Evolutionary conservation across 805 yeast species (phyloP), one percentile per base, ranked within the genome.

Genomic region (Barnettozyma californica): DNA sequence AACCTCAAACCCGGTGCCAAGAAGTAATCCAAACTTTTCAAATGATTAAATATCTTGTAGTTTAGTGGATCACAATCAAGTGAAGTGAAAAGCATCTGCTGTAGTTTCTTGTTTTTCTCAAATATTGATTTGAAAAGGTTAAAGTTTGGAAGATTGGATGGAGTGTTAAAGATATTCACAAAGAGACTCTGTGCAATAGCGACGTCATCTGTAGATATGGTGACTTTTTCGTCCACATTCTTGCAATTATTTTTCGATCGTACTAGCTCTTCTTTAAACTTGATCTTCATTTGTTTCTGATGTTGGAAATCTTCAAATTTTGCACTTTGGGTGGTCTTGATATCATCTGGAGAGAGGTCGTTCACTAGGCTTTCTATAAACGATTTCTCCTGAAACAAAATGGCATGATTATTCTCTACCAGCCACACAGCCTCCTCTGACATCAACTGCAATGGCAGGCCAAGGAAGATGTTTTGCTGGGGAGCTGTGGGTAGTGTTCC

Each of bases 401-500:
- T 68, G 0, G 75, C 81, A 18, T 63, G 58, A 0, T 68, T 68
- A 6, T 67, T 58, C 5, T 68, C 67, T 9, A 83, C 70, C 26
- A 90, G 68, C 80, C 87, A 87, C 10, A 80, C 52, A 0, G 83
- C 80, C 58, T 92, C 98, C 64, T 87, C 95, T 0, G 78, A 65
- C 66, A 80, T 74, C 40, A 92, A 68, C 58, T 81, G 79, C 44
- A 94, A 65, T 0, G 99, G 99, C 2, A 91, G 66, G 0, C 96
- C 95, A 37, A 88, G 69, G 58, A 91, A 85, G n/a, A 83, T 72
- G 59, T 89, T 90, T 60, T 92, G 99, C 63, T 94, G 99, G 2
- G 97, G 94, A n/a, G 91, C 89, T 42, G 81, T 74, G 0, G 97
- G 87, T 27, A 94, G 68, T 0, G 97, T 86, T 0, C 99, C 99